Percentiles rank a stretch among this genome's conserved stretches.
These are phyloP conservation scores for Metschnikowia cerradonensis DNA, from an alignment of 805 yeast genomes.

Conservation along the genomic window DNA sequence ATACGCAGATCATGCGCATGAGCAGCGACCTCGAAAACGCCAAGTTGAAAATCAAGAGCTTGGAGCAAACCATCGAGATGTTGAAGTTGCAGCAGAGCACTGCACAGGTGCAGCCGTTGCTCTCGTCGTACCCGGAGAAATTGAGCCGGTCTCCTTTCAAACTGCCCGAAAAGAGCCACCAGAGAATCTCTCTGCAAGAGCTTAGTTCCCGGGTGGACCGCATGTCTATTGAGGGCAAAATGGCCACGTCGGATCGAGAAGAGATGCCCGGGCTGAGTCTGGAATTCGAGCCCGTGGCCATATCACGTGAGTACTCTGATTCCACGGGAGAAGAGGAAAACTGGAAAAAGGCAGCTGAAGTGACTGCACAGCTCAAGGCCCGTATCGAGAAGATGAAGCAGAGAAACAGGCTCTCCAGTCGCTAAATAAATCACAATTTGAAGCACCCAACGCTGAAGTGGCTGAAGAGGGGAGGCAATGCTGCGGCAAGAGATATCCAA, in stretches of 20 bases:
- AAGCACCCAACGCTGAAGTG: no score
- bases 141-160: slow-evolving; percentile 13
- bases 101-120: slow-evolving; percentile 6
- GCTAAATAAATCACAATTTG: neutral
- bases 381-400: slow-evolving; percentile 88
- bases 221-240: slow-evolving; percentile 31
- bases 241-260: neutral
- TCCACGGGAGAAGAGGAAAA: slow-evolving; percentile 49
- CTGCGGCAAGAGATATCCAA: no score
- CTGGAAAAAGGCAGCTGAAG: slow-evolving; percentile 89
- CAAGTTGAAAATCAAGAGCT: slow-evolving; percentile 46
- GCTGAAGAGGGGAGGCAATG: neutral
- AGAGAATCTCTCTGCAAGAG: slow-evolving; percentile 30
- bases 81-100: slow-evolving; percentile 24
- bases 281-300: neutral
- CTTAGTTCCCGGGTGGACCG: slow-evolving; percentile 40
- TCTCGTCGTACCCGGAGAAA: neutral
- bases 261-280: neutral
- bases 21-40: slow-evolving; percentile 60
- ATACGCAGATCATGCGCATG: slow-evolving; percentile 59
- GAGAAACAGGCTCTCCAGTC: slow-evolving; percentile 27
- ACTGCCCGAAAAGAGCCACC: slow-evolving; percentile 11
- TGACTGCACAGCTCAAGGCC: slow-evolving; percentile 78
- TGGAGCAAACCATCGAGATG: slow-evolving; percentile 45
- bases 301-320: neutral